Percentiles rank a stretch among this genome's conserved stretches.
Evolutionary conservation across 2,329 filamentous ascomycete genomes (phyloP).

Genomic region (Aspergillus candidus): DNA sequence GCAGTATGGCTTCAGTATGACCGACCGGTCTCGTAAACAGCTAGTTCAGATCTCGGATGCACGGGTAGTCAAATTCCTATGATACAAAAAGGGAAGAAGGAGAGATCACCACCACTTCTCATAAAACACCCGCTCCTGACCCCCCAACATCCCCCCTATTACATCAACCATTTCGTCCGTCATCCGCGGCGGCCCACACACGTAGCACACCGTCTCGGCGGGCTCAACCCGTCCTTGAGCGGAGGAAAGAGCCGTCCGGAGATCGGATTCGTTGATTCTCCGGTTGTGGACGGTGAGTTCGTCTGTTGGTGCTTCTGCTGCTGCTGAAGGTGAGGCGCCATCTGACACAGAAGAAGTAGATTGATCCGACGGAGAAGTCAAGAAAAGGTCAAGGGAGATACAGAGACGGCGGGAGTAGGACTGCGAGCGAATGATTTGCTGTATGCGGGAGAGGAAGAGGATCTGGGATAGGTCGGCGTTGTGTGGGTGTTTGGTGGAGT

Average conservation of each 20-base stretch:
- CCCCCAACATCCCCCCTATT: constrained; percentile 34
- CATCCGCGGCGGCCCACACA: constrained; percentile 64
- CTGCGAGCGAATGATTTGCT: constrained; percentile 30
- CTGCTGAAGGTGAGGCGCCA: neutral
- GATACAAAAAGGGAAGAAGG: neutral
- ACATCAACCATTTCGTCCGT: constrained; percentile 57
- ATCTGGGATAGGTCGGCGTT: constrained; percentile 29
- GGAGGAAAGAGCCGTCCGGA: constrained; percentile 25
- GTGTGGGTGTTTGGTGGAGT: constrained; percentile 48
- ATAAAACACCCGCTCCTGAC: constrained; percentile 46
- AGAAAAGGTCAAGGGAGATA: constrained; percentile 30
- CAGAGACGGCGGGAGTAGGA: constrained; percentile 19
- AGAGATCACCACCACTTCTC: constrained; percentile 56
- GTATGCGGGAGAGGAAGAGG: constrained; percentile 45
- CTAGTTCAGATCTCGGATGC: too few relatives aligned
- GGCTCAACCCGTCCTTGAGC: constrained; percentile 23
- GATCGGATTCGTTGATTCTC: constrained; percentile 34
- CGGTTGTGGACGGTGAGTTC: constrained; percentile 24
- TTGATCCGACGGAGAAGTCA: constrained; percentile 22
- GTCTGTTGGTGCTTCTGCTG: constrained; percentile 10
- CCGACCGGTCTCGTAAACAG: neutral
- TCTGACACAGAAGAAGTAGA: neutral
- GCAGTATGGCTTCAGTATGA: too few relatives aligned
- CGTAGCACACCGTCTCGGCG: constrained; percentile 51
- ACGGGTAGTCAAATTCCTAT: too few relatives aligned